phyloP scores from a whole-genome alignment of 2,329 filamentous ascomycete genomes.

The Exophiala viscosa region DNA sequence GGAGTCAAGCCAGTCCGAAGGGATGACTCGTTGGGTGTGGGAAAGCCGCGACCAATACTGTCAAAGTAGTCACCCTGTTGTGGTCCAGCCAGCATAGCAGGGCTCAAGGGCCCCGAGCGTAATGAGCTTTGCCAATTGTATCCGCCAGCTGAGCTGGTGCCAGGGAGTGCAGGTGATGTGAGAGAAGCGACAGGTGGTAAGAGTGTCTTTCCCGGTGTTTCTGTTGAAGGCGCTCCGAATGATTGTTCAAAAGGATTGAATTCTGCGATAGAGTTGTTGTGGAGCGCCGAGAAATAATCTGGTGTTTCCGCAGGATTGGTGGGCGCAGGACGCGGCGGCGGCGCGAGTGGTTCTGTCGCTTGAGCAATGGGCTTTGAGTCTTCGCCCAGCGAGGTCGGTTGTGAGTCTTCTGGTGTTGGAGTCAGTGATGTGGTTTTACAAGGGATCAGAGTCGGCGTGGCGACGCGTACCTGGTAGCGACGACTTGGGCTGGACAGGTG shows the following conservation, averaged over 20 bases:
- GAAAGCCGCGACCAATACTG: constrained; percentile 79
- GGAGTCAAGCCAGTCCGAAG: constrained; percentile 87
- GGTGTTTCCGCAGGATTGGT: constrained; percentile 52
- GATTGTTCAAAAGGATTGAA: constrained; percentile 97
- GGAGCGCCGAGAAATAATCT: constrained; percentile 66
- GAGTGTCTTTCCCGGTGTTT: constrained; percentile 78
- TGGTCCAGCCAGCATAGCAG: constrained; percentile 91
- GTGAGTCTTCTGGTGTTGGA: constrained; percentile 26
- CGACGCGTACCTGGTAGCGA: constrained; percentile 26
- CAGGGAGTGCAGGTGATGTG: constrained; percentile 83
- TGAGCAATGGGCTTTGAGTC: constrained; percentile 50
- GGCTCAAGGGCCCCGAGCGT: constrained; percentile 87
- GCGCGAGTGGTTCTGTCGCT: constrained; percentile 62
- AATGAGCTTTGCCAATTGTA: constrained; percentile 78
- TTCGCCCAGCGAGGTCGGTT: constrained; percentile 34
- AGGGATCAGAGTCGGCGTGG: neutral
- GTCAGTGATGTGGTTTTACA: constrained; percentile 1
- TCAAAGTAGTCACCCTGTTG: constrained; percentile 76
- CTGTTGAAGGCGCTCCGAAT: constrained; percentile 65
- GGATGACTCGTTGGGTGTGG: constrained; percentile 94
- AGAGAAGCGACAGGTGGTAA: constrained; percentile 86
- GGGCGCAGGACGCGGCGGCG: constrained; percentile 61
- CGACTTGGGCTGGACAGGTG: constrained; percentile 25
- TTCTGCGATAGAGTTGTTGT: constrained; percentile 56
- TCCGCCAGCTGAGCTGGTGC: constrained; percentile 63